Evolutionary conservation across 2,329 filamentous ascomycete genomes (phyloP).

Genomic region (Epichloe hybrida): DNA sequence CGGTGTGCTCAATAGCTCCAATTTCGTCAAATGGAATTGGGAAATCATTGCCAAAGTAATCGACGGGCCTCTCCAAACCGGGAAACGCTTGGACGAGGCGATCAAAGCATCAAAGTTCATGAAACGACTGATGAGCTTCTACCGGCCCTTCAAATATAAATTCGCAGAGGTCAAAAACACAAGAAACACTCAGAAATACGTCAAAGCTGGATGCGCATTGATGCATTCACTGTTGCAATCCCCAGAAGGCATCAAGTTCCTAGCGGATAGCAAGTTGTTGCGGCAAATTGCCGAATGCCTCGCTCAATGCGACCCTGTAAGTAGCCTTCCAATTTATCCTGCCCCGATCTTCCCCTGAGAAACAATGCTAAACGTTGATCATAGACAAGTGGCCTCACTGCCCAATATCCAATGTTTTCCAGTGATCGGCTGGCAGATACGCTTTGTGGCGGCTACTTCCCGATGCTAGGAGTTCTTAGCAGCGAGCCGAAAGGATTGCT

Average conservation of each 20-base stretch:
- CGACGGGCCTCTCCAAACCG: conserved; percentile 80
- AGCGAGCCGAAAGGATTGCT: conserved; percentile 69
- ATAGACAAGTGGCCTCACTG: conserved; percentile 59
- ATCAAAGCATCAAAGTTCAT: conserved; percentile 93
- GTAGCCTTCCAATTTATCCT: conserved; percentile 8
- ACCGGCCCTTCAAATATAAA: conserved; percentile 90
- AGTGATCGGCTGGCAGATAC: conserved; percentile 73
- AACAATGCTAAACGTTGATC: conserved; percentile 7
- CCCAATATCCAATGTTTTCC: conserved; percentile 80
- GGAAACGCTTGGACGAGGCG: conserved; percentile 85
- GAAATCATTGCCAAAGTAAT: conserved; percentile 81
- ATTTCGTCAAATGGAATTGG: conserved; percentile 96
- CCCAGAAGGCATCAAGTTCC: conserved; percentile 67
- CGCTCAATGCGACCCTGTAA: conserved; percentile 82
- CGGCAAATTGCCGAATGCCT: conserved; percentile 91
- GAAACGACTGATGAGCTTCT: conserved; percentile 87
- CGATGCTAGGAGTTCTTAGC: conserved; percentile 78
- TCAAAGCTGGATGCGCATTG: conserved; percentile 76
- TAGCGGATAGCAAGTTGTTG: conserved; percentile 84
- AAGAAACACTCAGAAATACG: conserved; percentile 85
- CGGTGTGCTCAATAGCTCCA: conserved; percentile 75
- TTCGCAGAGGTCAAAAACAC: conserved; percentile 87
- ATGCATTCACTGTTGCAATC: conserved; percentile 80
- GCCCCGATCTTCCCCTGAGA: neutral
- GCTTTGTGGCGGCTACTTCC: conserved; percentile 84